Conservation (phyloP, 225 moss, liverwort and hornwort species). For the Marchantia polymorpha region DNA sequence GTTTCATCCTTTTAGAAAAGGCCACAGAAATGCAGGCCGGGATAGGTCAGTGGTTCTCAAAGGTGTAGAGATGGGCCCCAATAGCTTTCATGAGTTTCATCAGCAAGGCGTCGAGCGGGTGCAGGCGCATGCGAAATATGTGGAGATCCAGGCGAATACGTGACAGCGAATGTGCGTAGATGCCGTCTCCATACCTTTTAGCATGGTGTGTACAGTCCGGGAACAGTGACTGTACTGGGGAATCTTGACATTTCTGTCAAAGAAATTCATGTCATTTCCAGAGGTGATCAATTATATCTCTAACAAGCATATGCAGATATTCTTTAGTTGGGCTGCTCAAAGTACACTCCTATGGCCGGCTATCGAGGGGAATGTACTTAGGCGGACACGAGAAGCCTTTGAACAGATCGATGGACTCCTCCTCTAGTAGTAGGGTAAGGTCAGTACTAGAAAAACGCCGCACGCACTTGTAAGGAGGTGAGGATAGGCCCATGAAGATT, state of each 20-base stretch:
- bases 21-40: too few relatives aligned
- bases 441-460: neutral
- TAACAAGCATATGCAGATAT: neutral
- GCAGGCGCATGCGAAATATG: too few relatives aligned
- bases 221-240: neutral
- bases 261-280: neutral
- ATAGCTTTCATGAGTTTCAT: too few relatives aligned
- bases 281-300: neutral
- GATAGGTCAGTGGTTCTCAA: too few relatives aligned
- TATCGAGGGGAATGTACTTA: neutral
- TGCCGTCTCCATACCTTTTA: neutral
- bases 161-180: neutral
- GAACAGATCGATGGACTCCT: neutral
- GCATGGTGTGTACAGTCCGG: neutral
- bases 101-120: too few relatives aligned
- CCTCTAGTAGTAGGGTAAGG: constrained; percentile 5
- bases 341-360: neutral
- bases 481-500: constrained; percentile 1
- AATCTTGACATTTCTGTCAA: neutral
- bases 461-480: constrained; percentile 7
- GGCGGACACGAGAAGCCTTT: neutral
- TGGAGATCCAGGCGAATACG: neutral
- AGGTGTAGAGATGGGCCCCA: too few relatives aligned
- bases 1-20: too few relatives aligned
- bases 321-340: neutral